Evolutionary conservation across 2,329 filamentous ascomycete species (phyloP), one percentile per base, ranked within the genome.

Genomic region (Penicillium concentricum): DNA sequence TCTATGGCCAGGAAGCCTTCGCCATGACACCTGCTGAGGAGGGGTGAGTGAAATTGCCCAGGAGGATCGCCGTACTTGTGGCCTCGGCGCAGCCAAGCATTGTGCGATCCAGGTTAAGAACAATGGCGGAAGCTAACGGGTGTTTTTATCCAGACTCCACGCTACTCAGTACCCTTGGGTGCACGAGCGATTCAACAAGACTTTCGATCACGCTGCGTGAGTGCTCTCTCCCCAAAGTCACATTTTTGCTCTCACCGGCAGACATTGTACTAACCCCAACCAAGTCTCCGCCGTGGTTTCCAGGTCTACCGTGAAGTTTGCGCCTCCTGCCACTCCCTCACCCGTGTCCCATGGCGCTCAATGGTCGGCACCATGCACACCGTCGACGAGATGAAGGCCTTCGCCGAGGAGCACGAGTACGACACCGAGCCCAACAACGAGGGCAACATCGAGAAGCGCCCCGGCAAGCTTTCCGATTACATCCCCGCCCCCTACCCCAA

Each of bases 291-390:
- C 78, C 92, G 94, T 82, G 94, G 94, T 80, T 99, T 97, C 87
- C 92, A 96, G 82, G 94, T 99, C 75, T 99, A 99, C 85, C 91
- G 89, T 69, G 94, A 99, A 82, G 94, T 99, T 73, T 99, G 94
- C 85, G 87, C 92, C 61, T 91, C 91, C 70, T 99, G 94, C 86
- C 94, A 99, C 84, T 99, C 94, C 62, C 88, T 99, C 63, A 88
- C 83, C 79, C 91, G 94, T 82, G 87, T 99, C 58, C 93, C 94
- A 59, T 99, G 95, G 86, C 91, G 94, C 78, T 74, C 89, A 57
- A 84, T 97, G 61, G 94, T 99, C 72, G 94, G 94, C 76, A 86
- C 86, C 65, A 84, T 96, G 77, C 86, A 97, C 84, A 99, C 94
- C 58, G 91, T 96, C 74, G 92, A 97, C 72, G 94, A 99, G 84